phyloP scores from a whole-genome alignment of 345 rosid species.

The Cochlearia excelsa region DNA sequence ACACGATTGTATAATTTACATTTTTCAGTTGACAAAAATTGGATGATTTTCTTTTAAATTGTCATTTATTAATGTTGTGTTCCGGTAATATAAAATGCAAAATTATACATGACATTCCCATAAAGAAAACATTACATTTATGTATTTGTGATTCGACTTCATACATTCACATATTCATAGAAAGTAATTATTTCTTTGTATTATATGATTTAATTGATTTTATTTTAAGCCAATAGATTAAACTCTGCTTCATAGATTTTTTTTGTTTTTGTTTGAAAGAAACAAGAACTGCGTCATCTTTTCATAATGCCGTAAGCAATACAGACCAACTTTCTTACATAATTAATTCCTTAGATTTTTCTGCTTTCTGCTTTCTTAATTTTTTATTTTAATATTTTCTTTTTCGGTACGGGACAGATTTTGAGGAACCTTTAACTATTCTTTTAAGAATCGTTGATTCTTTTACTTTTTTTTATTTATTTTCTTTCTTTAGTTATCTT shows the following conservation, averaged over 20 bases:
- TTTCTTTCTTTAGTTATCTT: slow-evolving; percentile 24
- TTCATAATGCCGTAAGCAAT: slow-evolving; percentile 28
- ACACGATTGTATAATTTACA: slow-evolving; percentile 18
- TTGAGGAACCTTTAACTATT: slow-evolving; percentile 39
- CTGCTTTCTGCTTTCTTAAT: background rate
- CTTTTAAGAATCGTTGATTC: slow-evolving; percentile 29
- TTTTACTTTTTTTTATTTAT: slow-evolving; percentile 1
- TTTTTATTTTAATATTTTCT: background rate
- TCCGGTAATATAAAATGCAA: no score
- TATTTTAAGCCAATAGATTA: no score
- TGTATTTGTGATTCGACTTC: no score
- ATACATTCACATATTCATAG: no score
- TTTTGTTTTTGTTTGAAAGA: no score
- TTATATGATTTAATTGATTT: no score
- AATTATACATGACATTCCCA: no score
- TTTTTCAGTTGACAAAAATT: slow-evolving; percentile 6
- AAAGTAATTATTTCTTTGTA: no score
- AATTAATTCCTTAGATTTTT: slow-evolving; percentile 28
- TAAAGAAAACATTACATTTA: no score
- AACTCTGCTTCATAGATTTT: no score
- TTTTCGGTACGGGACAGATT: slow-evolving; percentile 36
- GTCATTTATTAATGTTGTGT: background rate
- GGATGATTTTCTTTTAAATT: background rate
- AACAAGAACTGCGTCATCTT: slow-evolving; percentile 18
- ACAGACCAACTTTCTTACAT: slow-evolving; percentile 31